A percentile compares a stretch with the other conserved stretches of the same genome.
phyloP scores from a whole-genome alignment of 164 flowering plant species.

The Houttuynia cordata region DNA sequence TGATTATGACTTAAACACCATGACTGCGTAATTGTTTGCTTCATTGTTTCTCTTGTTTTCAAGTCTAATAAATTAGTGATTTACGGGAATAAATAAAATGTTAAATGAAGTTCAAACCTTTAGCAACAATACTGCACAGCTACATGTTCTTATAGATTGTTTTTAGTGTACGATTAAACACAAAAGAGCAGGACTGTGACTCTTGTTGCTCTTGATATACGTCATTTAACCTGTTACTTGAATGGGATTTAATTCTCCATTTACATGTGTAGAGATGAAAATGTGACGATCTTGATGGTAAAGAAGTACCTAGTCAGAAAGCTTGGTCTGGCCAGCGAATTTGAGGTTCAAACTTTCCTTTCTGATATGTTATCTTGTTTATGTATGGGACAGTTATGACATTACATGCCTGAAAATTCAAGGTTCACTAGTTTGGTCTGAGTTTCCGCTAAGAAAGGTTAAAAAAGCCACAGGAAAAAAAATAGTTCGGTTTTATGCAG shows the following conservation, averaged over 20 bases:
- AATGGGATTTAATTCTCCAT: slow-evolving; percentile 4
- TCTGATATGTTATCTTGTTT: neutral
- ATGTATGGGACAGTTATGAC: neutral
- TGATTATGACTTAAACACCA: neutral
- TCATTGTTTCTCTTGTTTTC: neutral
- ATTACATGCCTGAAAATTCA: neutral
- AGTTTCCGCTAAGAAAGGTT: too few species aligned
- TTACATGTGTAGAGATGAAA: slow-evolving; percentile 15
- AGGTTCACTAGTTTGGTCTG: neutral
- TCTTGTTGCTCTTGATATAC: too few species aligned
- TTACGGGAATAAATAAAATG: too few species aligned
- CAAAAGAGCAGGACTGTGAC: too few species aligned
- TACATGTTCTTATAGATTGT: too few species aligned
- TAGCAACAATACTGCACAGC: too few species aligned
- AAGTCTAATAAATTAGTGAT: too few species aligned
- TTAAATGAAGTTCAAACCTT: too few species aligned
- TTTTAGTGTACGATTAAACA: too few species aligned
- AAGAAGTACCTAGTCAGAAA: slow-evolving; percentile 27
- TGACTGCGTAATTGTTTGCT: neutral
- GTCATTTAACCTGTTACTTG: too few species aligned
- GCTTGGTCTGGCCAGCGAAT: slow-evolving; percentile 28
- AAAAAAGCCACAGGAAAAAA: too few species aligned
- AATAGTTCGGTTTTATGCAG: neutral
- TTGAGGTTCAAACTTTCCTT: slow-evolving; percentile 17
- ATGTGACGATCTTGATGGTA: slow-evolving; percentile 24